Evolutionary conservation across 1,284 basidiomycete species (phyloP), one percentile per base, ranked within the genome.

Genomic region (Sanghuangporus baumii): DNA sequence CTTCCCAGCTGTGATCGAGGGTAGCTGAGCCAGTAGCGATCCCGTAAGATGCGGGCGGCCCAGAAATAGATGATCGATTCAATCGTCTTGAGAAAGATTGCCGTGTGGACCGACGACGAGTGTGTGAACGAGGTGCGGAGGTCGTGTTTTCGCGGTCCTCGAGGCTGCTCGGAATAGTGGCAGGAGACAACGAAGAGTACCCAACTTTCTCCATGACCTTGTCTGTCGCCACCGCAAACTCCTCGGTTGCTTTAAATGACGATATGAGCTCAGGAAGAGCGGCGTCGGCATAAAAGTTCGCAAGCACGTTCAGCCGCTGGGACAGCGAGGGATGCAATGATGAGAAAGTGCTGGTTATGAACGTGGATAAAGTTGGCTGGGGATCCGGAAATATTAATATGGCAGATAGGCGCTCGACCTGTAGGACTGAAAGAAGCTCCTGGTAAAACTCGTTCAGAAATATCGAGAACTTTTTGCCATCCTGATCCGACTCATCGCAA

Each of bases 341-440:
- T 36, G 89, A 87, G 52, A 96, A 77, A 2, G 88, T 89, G 14
- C 90, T 88, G 31, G 88, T 87, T 65, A 96, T 86, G 70, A 97
- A 88, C 18, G 85, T 79, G 0, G 91, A 88, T 5, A 97, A 79
- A 0, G 91, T 90, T 18, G 77, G 73, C 60, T 83, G 79, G 14
- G 92, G 88, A 69, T 94, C 85, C 0, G 86, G 90, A 73, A 94
- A 94, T 68, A 97, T 93, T 48, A 85, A 80, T 1, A 90, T 86
- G 60, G 94, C 85, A 51, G 88, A 86, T 2, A 81, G 76, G 36
- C 89, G 82, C 73, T 96, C 94, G 18, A 81, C 78, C 46, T 87
- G 81, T 12, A 95, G 78, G 50, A 93, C 76, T 0, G 79, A 70
- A 43, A 87, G 71, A 64, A 96, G 85, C n/a, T 82, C 77, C 9